phyloP scores from a whole-genome alignment of 2,329 filamentous ascomycete species.

The Neonectria faginata region DNA sequence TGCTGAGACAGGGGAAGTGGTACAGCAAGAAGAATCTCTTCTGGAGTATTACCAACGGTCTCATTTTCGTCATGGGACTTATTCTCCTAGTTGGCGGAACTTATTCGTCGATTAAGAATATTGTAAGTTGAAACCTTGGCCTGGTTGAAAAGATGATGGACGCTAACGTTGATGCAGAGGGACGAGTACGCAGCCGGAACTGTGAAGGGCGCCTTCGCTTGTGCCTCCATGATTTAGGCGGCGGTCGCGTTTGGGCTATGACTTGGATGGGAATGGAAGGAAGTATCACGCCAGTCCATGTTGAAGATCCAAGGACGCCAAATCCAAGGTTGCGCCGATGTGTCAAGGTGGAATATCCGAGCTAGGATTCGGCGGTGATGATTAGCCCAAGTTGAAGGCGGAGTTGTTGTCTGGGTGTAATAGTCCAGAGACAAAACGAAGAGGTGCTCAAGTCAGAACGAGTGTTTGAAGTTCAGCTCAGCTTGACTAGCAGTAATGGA shows the following conservation, averaged over 20 bases:
- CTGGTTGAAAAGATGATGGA: too few species aligned
- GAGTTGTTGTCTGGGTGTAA: too few species aligned
- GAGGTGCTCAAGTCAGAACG: too few species aligned
- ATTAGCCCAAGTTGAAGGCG: too few species aligned
- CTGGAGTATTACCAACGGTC: slow-evolving; percentile 19
- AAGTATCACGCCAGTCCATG: too few species aligned
- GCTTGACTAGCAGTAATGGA: neutral
- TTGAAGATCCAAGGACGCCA: too few species aligned
- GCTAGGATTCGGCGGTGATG: too few species aligned
- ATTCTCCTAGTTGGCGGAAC: slow-evolving; percentile 28
- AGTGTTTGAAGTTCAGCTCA: too few species aligned
- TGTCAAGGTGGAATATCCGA: too few species aligned
- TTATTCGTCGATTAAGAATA: slow-evolving; percentile 27
- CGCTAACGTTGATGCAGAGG: slow-evolving; percentile 11
- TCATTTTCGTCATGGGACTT: slow-evolving; percentile 29
- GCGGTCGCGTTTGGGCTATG: neutral
- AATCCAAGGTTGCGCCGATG: neutral
- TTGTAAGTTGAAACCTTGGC: slow-evolving; percentile 22
- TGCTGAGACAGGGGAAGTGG: slow-evolving; percentile 43
- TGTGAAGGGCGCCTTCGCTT: slow-evolving; percentile 20
- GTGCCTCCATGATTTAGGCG: slow-evolving; percentile 15
- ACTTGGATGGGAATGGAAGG: neutral
- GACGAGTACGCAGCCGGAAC: slow-evolving; percentile 24
- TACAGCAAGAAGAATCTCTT: slow-evolving; percentile 28
- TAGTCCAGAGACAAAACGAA: too few species aligned